phyloP scores from a whole-genome alignment of 2,329 filamentous ascomycete species.

The Aspergillus ochraceoroseus region DNA sequence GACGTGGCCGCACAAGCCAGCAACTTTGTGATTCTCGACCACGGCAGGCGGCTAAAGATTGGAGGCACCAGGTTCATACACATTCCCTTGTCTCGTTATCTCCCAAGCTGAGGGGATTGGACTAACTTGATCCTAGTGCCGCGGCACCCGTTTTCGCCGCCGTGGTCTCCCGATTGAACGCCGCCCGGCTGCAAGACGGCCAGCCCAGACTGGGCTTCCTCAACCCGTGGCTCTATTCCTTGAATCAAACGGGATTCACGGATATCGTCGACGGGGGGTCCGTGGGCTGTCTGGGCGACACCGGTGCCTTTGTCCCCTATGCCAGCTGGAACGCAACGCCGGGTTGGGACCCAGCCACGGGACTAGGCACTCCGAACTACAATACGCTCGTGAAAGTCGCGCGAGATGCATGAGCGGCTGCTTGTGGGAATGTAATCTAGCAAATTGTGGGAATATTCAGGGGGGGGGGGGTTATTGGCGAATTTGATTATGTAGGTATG shows the following conservation, averaged over 20 bases:
- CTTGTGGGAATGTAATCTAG: constrained; percentile 2
- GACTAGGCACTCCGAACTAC: constrained; percentile 30
- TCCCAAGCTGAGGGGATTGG: too few relatives aligned
- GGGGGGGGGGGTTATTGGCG: too few relatives aligned
- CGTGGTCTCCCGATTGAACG: constrained; percentile 62
- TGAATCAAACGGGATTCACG: constrained; percentile 44
- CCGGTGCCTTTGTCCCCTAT: constrained; percentile 39
- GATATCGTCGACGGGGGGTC: constrained; percentile 49
- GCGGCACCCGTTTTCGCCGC: constrained; percentile 59
- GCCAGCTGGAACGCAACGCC: constrained; percentile 50
- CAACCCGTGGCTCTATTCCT: constrained; percentile 57
- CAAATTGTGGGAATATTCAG: too few relatives aligned
- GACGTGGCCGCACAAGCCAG: constrained; percentile 57
- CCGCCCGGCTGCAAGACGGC: constrained; percentile 54
- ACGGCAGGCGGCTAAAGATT: constrained; percentile 36
- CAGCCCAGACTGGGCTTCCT: constrained; percentile 55
- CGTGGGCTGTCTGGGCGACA: constrained; percentile 43
- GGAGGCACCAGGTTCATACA: constrained; percentile 45
- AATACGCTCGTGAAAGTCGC: constrained; percentile 17
- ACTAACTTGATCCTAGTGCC: constrained; percentile 37
- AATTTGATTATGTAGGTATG: too few relatives aligned
- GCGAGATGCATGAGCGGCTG: constrained; percentile 5
- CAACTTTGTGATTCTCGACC: constrained; percentile 40
- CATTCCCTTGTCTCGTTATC: not conserved
- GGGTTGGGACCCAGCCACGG: constrained; percentile 51